A percentile compares a stretch with the other conserved stretches of the same genome.
These are phyloP conservation scores for Penicillium bovifimosum DNA, from an alignment of 495 filamentous ascomycete genomes.

Conservation along the genomic window DNA sequence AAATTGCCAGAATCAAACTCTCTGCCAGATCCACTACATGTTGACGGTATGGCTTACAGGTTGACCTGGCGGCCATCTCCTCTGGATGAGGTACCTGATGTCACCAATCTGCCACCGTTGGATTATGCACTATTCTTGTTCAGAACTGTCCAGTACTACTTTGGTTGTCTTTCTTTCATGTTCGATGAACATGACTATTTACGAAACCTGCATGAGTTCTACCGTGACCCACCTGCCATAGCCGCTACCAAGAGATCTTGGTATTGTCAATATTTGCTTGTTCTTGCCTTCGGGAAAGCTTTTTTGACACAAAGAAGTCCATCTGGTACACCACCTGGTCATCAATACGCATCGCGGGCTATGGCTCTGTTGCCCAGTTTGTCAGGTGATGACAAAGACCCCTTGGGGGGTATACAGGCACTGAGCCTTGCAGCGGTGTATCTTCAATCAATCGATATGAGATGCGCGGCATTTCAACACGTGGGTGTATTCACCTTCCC, in stretches of 20 bases:
- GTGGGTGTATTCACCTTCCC: conserved; percentile 11
- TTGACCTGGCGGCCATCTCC: conserved; percentile 33
- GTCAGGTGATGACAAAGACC: conserved; percentile 30
- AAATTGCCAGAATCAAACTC: conserved; percentile 23
- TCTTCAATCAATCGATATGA: conserved; percentile 36
- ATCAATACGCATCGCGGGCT: conserved; percentile 32
- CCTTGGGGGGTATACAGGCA: conserved; percentile 31
- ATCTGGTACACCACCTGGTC: conserved; percentile 31
- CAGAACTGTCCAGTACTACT: conserved; percentile 36
- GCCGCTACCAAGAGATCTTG: conserved; percentile 26
- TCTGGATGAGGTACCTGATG: conserved; percentile 26
- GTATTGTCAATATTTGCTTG: conserved; percentile 37
- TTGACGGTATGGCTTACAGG: conserved; percentile 35
- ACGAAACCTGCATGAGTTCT: conserved; percentile 28
- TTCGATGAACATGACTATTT: conserved; percentile 35
- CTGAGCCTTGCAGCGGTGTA: conserved; percentile 32
- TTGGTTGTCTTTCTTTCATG: conserved; percentile 33
- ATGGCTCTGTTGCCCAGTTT: conserved; percentile 36
- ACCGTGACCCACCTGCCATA: conserved; percentile 21
- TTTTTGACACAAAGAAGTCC: conserved; percentile 27
- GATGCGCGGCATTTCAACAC: conserved; percentile 32
- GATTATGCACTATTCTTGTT: conserved; percentile 37
- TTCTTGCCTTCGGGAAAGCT: conserved; percentile 39
- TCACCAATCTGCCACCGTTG: conserved; percentile 28
- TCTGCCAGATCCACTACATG: conserved; percentile 26